Evolutionary conservation across 164 flowering plant genomes (phyloP).

Genomic region (Liriodendron chinense): DNA sequence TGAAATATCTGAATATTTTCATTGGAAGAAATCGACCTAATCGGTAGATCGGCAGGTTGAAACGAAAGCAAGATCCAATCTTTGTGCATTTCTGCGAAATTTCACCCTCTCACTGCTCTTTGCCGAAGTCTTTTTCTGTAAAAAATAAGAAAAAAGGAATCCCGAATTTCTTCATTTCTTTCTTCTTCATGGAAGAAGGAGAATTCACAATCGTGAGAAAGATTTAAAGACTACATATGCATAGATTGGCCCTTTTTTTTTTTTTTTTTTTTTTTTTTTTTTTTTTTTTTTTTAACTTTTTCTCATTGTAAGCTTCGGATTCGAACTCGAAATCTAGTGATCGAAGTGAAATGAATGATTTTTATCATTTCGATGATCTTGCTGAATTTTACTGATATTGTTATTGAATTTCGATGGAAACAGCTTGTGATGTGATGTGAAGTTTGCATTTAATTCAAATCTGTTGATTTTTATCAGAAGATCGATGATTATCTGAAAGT

Average conservation of each 20-base stretch:
- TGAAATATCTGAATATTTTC: background rate
- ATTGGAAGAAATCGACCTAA: background rate
- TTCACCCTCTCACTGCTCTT: background rate
- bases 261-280: too few species aligned
- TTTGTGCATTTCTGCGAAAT: background rate
- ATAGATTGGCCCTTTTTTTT: background rate
- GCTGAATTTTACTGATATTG: background rate
- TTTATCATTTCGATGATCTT: background rate
- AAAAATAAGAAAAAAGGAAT: background rate
- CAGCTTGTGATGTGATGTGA: background rate
- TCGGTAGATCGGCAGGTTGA: background rate
- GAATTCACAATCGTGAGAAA: background rate
- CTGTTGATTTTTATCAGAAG: conserved; percentile 2
- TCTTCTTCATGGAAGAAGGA: background rate
- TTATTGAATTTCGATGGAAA: background rate
- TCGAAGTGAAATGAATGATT: background rate
- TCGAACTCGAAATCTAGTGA: conserved; percentile 1
- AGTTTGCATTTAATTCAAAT: background rate
- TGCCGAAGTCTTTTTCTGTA: background rate
- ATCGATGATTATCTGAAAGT: background rate
- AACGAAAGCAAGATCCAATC: background rate
- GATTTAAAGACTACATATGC: background rate
- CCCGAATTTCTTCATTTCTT: background rate
- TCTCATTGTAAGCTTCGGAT: background rate
- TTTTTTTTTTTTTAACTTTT: background rate